A percentile compares a stretch with the other conserved stretches of the same genome.
phyloP scores from a whole-genome alignment of 768 basidiomycete genomes.

The Suillus subluteus region DNA sequence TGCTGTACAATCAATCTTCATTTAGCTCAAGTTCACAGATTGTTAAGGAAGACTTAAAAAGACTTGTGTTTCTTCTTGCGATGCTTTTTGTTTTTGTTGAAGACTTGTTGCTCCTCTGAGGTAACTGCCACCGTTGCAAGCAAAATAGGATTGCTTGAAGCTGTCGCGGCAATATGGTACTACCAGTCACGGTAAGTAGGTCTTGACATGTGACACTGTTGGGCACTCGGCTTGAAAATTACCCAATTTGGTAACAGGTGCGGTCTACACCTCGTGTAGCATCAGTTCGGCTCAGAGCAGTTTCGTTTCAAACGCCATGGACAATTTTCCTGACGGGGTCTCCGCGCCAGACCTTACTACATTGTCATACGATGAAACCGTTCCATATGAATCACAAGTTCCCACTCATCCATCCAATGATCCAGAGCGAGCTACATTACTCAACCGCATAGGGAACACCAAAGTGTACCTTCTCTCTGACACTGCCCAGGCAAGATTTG shows the following conservation, averaged over 20 bases:
- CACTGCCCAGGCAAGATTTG: slow-evolving; percentile 55
- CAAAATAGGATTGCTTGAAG: not conserved
- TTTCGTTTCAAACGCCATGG: slow-evolving; percentile 42
- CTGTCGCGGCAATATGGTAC: no score
- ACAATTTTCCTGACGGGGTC: slow-evolving; percentile 44
- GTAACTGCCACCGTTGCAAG: slow-evolving; percentile 24
- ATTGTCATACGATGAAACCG: slow-evolving; percentile 58
- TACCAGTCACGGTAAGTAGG: no score
- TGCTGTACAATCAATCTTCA: no score
- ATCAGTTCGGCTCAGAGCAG: not conserved
- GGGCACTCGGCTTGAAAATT: not conserved
- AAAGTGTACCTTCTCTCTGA: slow-evolving; percentile 84
- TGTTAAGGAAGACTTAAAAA: not conserved
- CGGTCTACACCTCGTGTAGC: not conserved
- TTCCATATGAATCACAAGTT: slow-evolving; percentile 61
- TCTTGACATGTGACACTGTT: no score
- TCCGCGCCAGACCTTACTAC: slow-evolving; percentile 35
- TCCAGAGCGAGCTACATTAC: slow-evolving; percentile 40
- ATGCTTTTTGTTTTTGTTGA: slow-evolving; percentile 86
- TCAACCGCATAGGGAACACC: slow-evolving; percentile 67
- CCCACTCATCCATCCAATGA: slow-evolving; percentile 39
- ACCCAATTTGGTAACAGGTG: slow-evolving; percentile 1
- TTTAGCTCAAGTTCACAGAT: no score
- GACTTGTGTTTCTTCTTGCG: slow-evolving; percentile 93
- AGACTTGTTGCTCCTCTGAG: slow-evolving; percentile 41